phyloP scores from a whole-genome alignment of 1,284 basidiomycete genomes.

The Golubevia pallescens region DNA sequence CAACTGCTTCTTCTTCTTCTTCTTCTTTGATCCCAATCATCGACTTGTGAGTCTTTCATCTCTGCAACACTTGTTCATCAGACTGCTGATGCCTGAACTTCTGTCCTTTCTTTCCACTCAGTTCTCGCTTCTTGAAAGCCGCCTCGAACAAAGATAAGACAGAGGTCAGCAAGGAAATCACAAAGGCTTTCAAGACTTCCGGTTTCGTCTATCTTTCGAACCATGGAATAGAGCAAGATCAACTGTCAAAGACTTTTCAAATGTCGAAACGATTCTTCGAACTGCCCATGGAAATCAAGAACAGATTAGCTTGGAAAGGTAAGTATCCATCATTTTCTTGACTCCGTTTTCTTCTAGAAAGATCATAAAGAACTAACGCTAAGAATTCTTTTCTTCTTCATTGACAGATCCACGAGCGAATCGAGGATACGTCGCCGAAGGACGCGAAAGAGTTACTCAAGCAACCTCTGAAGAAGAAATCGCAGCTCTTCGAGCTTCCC shows the following conservation, averaged over 20 bases:
- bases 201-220: slow-evolving; percentile 45
- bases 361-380: background rate
- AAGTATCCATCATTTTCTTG: background rate
- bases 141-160: slow-evolving; percentile 70
- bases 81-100: too few relatives aligned
- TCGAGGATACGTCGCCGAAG: slow-evolving; percentile 78
- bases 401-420: slow-evolving; percentile 75
- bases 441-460: slow-evolving; percentile 80
- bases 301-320: slow-evolving; percentile 73
- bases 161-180: slow-evolving; percentile 73
- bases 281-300: slow-evolving; percentile 73
- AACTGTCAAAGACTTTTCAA: slow-evolving; percentile 69
- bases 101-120: too few relatives aligned
- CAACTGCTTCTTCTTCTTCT: slow-evolving; percentile 54
- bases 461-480: slow-evolving; percentile 61
- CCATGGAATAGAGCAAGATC: slow-evolving; percentile 12
- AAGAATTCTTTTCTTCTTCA: background rate
- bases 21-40: slow-evolving; percentile 71
- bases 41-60: slow-evolving; percentile 75
- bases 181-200: slow-evolving; percentile 76
- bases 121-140: slow-evolving; percentile 69
- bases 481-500: slow-evolving; percentile 15
- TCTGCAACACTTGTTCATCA: too few relatives aligned
- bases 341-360: background rate
- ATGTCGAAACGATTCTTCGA: slow-evolving; percentile 77